Evolutionary conservation across 805 yeast species (phyloP), one percentile per base, ranked within the genome.

Genomic region (Saturnispora quitensis): DNA sequence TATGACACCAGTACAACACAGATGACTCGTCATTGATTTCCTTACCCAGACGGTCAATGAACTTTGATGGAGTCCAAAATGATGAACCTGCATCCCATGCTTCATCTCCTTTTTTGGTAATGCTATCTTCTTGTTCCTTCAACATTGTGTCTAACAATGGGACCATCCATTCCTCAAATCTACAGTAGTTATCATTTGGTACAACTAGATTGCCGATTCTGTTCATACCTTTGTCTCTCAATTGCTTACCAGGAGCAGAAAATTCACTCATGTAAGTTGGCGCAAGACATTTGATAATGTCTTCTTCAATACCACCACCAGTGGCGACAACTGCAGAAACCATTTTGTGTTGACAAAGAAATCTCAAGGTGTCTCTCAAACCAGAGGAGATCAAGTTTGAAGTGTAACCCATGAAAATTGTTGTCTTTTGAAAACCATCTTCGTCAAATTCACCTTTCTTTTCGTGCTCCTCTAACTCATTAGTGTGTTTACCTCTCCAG

Each of bases 221-320:
- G 74, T 93, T 93, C 85, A 93, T 82, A 56, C 99, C 99, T 68
- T 89, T 84, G 48, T 89, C 96, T 68, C 99, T 82, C 56, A 93
- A 77, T 46, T 76, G 74, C 52, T 82, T 74, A 54, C 99, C 99
- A 15, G 82, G 80, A 58, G 91, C 74, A 43, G 84, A 67, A 68
- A 89, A 93, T 48, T 89, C 97, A 50, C 99, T 97, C 75, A 95
- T 73, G 63, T 82, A 90, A 7, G 99, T 93, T 51, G 97, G 97
- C 2, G 98, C 99, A 52, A 93, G 74, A 66, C 96, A 89, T 69
- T 93, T 93, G 74, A 93, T 93, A 47, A 93, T 72, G 70, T 93
- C 99, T 72, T 93, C 99, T 68, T 93, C 99, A 55, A 93, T 82
- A 59, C 99, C 99, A 58, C 99, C 99, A 22, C 97, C 99, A 56